Conservation (phyloP, 257 asterid genomes). For the Solanum rostratum region DNA sequence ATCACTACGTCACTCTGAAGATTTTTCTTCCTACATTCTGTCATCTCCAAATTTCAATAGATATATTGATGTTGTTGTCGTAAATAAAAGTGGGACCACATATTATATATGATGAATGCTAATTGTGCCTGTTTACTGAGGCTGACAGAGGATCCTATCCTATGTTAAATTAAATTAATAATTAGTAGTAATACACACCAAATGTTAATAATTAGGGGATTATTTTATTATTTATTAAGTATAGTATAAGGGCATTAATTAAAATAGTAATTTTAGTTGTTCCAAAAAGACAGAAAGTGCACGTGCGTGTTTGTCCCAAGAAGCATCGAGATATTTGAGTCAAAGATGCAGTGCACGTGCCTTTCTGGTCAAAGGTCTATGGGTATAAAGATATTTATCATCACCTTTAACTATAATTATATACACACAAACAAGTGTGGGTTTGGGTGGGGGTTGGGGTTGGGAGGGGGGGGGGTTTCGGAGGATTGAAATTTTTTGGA, state of each 20-base stretch:
- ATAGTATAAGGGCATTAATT: background rate
- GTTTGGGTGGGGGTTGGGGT: too few species aligned
- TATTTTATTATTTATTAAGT: too few species aligned
- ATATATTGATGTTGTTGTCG: background rate
- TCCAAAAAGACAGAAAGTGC: background rate
- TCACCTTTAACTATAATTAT: background rate
- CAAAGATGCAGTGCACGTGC: conserved; percentile 14
- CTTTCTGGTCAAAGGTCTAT: background rate
- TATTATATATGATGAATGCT: background rate
- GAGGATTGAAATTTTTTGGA: background rate
- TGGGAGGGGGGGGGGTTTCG: too few species aligned
- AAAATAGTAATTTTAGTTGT: background rate
- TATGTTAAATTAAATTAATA: background rate
- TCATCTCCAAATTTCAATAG: background rate
- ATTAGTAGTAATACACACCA: background rate
- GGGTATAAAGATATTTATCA: background rate
- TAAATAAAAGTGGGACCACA: background rate
- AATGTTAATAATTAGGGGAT: background rate
- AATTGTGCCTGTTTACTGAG: background rate
- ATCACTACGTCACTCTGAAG: too few species aligned
- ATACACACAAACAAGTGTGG: background rate
- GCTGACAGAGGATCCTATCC: background rate
- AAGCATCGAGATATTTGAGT: conserved; percentile 10
- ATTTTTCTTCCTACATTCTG: too few species aligned
- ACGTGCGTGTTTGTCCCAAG: conserved; percentile 11